phyloP scores from a whole-genome alignment of 2,329 filamentous ascomycete species.

The Emydomyces testavorans region DNA sequence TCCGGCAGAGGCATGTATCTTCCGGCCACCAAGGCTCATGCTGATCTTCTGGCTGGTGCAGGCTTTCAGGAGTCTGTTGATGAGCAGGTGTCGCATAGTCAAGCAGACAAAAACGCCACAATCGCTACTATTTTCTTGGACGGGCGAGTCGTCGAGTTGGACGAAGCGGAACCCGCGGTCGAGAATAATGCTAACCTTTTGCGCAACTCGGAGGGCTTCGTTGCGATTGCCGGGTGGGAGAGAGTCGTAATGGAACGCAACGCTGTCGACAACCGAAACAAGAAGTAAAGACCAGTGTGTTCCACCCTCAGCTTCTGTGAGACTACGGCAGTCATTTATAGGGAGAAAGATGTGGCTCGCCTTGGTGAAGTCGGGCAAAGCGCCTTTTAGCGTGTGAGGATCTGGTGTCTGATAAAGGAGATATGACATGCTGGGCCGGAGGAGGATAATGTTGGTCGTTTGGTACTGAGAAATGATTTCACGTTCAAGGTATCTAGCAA shows the following conservation, averaged over 20 bases:
- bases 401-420: slow-evolving; percentile 67
- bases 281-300: slow-evolving; percentile 91
- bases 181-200: slow-evolving; percentile 59
- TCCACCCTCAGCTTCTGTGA: slow-evolving; percentile 70
- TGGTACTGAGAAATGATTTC: slow-evolving; percentile 73
- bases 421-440: slow-evolving; percentile 86
- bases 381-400: slow-evolving; percentile 48
- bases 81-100: slow-evolving; percentile 83
- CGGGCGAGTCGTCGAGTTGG: slow-evolving; percentile 71
- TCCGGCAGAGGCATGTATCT: slow-evolving; percentile 66
- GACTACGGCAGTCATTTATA: slow-evolving; percentile 76
- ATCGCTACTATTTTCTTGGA: slow-evolving; percentile 85
- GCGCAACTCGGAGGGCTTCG: slow-evolving; percentile 58
- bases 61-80: slow-evolving; percentile 68
- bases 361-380: slow-evolving; percentile 65
- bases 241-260: slow-evolving; percentile 95
- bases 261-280: slow-evolving; percentile 74
- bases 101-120: slow-evolving; percentile 95
- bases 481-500: slow-evolving; percentile 62
- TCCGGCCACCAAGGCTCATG: slow-evolving; percentile 82
- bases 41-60: slow-evolving; percentile 76
- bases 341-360: slow-evolving; percentile 92
- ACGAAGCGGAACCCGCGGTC: slow-evolving; percentile 58
- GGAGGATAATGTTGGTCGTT: slow-evolving; percentile 74
- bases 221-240: slow-evolving; percentile 62